phyloP scores from a whole-genome alignment of 805 yeast genomes.

The Cyberlindnera japonica region DNA sequence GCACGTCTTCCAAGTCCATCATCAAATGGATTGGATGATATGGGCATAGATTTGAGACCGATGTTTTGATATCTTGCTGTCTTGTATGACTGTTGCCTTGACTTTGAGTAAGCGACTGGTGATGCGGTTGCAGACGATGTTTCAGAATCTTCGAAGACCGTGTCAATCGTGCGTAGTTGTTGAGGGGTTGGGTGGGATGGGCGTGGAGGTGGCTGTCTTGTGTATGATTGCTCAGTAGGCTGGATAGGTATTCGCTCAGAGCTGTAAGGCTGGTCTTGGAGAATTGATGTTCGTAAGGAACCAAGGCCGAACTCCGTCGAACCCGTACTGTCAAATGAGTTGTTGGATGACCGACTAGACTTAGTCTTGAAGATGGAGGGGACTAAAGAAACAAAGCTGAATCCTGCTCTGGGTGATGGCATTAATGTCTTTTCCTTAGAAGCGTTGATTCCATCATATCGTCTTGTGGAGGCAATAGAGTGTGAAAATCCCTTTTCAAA shows the following conservation, averaged over 20 bases:
- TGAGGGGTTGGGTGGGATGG: background rate
- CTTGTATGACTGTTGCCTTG: conserved; percentile 9
- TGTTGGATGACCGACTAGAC: conserved; percentile 6
- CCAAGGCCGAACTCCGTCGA: conserved; percentile 13
- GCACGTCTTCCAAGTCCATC: conserved; percentile 2
- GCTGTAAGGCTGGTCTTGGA: conserved; percentile 16
- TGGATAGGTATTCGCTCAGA: conserved; percentile 7
- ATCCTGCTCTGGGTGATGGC: background rate
- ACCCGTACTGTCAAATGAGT: conserved; percentile 6
- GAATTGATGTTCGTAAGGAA: conserved; percentile 14
- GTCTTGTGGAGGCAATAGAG: conserved; percentile 26
- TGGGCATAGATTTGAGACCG: conserved; percentile 11
- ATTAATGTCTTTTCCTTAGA: background rate
- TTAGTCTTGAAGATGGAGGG: conserved; percentile 9
- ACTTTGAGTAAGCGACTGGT: conserved; percentile 1
- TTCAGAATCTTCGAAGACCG: conserved; percentile 28
- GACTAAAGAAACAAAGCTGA: conserved; percentile 7
- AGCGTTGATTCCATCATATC: conserved; percentile 13
- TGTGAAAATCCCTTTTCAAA: conserved; percentile 26
- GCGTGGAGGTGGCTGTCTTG: conserved; percentile 8
- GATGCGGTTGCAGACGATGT: conserved; percentile 7
- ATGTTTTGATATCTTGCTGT: conserved; percentile 18
- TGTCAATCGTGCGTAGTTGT: conserved; percentile 21
- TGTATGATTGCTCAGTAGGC: conserved; percentile 2
- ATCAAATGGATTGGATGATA: conserved; percentile 22